Percentiles rank a stretch among this genome's conserved stretches.
Conservation (phyloP, 805 yeast genomes). For the Metschnikowia lunata region DNA sequence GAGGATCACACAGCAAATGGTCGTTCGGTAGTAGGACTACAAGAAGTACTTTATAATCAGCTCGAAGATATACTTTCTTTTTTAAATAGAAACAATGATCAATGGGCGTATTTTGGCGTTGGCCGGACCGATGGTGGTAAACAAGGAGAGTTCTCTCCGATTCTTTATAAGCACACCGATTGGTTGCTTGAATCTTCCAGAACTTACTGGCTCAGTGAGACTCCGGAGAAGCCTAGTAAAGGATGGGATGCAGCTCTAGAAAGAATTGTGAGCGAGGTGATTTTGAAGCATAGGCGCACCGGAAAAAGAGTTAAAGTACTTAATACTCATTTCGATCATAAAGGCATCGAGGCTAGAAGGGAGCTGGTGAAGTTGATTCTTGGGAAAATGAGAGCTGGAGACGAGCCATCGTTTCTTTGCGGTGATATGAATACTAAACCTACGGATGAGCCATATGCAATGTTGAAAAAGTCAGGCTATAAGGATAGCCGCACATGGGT, state of each 20-base stretch:
- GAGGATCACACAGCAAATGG: conserved; percentile 29
- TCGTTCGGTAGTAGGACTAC: conserved; percentile 38
- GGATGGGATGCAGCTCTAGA: conserved; percentile 45
- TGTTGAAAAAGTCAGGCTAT: conserved; percentile 33
- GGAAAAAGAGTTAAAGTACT: conserved; percentile 28
- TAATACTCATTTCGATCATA: conserved; percentile 43
- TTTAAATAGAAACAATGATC: conserved; percentile 22
- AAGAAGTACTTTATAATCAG: conserved; percentile 37
- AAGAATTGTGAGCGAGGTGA: conserved; percentile 37
- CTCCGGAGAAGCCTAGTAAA: conserved; percentile 33
- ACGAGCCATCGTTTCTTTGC: conserved; percentile 34
- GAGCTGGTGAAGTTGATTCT: conserved; percentile 33
- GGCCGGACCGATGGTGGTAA: conserved; percentile 15
- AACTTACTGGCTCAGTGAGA: conserved; percentile 40
- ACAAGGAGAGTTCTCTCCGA: conserved; percentile 26
- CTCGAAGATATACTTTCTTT: conserved; percentile 26
- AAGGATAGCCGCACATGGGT: conserved; percentile 34
- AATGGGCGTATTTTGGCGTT: conserved; percentile 30
- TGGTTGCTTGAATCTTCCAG: conserved; percentile 28
- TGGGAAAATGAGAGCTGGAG: conserved; percentile 34
- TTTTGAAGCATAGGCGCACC: conserved; percentile 24
- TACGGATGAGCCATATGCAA: conserved; percentile 36
- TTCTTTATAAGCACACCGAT: conserved; percentile 28
- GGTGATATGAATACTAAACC: conserved; percentile 44
- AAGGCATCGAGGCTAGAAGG: conserved; percentile 34